phyloP scores from a whole-genome alignment of 257 asterid genomes.

The Nicotiana paniculata region DNA sequence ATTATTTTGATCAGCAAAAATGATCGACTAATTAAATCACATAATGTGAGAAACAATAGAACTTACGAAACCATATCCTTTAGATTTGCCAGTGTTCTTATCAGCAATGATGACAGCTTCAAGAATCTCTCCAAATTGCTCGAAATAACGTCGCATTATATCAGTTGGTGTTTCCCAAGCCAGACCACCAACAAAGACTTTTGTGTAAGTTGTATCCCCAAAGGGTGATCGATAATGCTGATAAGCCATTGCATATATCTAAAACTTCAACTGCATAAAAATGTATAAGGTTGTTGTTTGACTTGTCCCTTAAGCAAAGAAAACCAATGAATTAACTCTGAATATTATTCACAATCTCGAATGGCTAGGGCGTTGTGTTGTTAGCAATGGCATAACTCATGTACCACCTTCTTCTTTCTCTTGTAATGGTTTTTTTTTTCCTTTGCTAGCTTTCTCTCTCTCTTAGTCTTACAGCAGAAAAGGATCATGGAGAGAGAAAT shows the following conservation, averaged over 20 bases:
- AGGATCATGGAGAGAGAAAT: neutral
- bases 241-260: constrained; percentile 51
- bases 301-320: neutral
- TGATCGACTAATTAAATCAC: neutral
- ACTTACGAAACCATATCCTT: constrained; percentile 96
- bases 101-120: constrained; percentile 97
- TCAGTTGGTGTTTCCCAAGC: constrained; percentile 99
- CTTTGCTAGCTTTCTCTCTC: neutral
- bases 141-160: constrained; percentile 67
- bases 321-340: neutral
- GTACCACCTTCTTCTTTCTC: neutral
- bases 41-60: neutral
- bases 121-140: constrained; percentile 88
- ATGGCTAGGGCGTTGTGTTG: neutral
- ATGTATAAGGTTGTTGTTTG: neutral
- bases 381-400: neutral
- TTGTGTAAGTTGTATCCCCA: constrained; percentile 89
- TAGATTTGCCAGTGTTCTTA: constrained; percentile 87
- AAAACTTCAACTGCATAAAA: neutral
- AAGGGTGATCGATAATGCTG: constrained; percentile 97
- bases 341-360: neutral
- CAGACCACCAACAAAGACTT: constrained; percentile 93
- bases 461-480: neutral
- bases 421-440: neutral
- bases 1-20: neutral